Percentiles rank a stretch among this genome's conserved stretches.
Evolutionary conservation across 2,329 filamentous ascomycete genomes (phyloP).

Genomic region (Cadophora sp.): DNA sequence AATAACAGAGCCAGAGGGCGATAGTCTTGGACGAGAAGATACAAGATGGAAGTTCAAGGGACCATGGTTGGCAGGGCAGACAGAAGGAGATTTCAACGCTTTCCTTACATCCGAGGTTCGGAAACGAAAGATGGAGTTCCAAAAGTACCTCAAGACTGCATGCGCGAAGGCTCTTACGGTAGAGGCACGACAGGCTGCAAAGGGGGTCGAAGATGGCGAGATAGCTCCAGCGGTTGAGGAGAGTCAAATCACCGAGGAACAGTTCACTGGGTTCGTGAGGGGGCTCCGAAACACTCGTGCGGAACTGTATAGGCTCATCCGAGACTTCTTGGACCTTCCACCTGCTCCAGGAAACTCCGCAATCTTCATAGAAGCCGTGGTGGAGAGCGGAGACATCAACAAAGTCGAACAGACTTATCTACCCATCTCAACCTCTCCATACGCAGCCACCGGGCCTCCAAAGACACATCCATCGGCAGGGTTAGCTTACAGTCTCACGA

Average conservation of each 20-base stretch:
- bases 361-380: background rate
- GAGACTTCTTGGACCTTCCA: conserved; percentile 65
- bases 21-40: conserved; percentile 46
- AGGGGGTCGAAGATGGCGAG: conserved; percentile 50
- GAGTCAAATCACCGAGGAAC: conserved; percentile 55
- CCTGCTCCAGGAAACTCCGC: conserved; percentile 34
- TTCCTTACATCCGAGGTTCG: conserved; percentile 63
- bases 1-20: conserved; percentile 49
- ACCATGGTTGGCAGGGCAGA: conserved; percentile 70
- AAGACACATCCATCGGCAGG: conserved; percentile 71
- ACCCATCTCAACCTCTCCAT: conserved; percentile 47
- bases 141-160: conserved; percentile 56
- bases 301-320: conserved; percentile 60
- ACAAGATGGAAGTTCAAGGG: conserved; percentile 71
- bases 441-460: conserved; percentile 56
- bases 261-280: conserved; percentile 60
- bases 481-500: conserved; percentile 64
- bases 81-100: conserved; percentile 63
- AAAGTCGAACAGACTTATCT: conserved; percentile 38
- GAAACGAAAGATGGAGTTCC: conserved; percentile 61
- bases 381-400: background rate
- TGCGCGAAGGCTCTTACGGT: conserved; percentile 55
- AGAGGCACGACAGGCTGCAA: conserved; percentile 49
- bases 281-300: conserved; percentile 58
- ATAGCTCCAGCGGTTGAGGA: conserved; percentile 43